These are phyloP conservation scores for Wickerhamomyces queroliae DNA, from an alignment of 805 yeast species.

Conservation along the genomic window DNA sequence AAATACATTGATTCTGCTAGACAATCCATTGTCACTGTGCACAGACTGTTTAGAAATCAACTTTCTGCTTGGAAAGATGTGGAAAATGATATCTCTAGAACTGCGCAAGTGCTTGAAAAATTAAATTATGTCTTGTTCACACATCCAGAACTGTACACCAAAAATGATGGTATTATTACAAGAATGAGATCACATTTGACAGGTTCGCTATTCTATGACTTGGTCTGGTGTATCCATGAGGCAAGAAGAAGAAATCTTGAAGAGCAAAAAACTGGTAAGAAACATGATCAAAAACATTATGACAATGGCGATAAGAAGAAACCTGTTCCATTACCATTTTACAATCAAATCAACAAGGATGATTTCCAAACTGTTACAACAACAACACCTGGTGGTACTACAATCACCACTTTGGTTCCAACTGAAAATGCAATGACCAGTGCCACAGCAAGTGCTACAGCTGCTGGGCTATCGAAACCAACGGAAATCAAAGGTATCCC, in stretches of 20 bases:
- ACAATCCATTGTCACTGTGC: slow-evolving; percentile 90
- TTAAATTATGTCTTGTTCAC: slow-evolving; percentile 81
- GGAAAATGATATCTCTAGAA: slow-evolving; percentile 84
- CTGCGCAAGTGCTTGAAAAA: slow-evolving; percentile 87
- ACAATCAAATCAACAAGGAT: slow-evolving; percentile 84
- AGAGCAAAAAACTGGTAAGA: slow-evolving; percentile 26
- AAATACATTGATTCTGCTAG: slow-evolving; percentile 81
- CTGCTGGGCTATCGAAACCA: slow-evolving; percentile 48
- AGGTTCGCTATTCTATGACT: slow-evolving; percentile 84
- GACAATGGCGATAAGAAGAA: slow-evolving; percentile 18
- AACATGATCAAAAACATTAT: slow-evolving; percentile 22
- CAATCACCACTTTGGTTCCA: slow-evolving; percentile 83
- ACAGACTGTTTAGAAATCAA: slow-evolving; percentile 80
- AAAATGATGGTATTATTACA: slow-evolving; percentile 69
- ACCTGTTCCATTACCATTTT: slow-evolving; percentile 70
- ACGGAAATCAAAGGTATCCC: slow-evolving; percentile 67
- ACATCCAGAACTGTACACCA: slow-evolving; percentile 76
- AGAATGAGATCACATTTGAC: slow-evolving; percentile 91
- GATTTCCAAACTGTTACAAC: slow-evolving; percentile 81
- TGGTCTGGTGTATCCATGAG: slow-evolving; percentile 93
- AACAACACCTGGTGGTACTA: slow-evolving; percentile 90
- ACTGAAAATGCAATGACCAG: slow-evolving; percentile 69
- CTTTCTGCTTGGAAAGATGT: slow-evolving; percentile 83
- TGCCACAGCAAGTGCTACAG: slow-evolving; percentile 52
- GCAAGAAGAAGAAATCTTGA: slow-evolving; percentile 69